Evolutionary conservation across 192 early-diverging fungal species (phyloP), one percentile per base, ranked within the genome.

Genomic region (Oehlia diaphana): DNA sequence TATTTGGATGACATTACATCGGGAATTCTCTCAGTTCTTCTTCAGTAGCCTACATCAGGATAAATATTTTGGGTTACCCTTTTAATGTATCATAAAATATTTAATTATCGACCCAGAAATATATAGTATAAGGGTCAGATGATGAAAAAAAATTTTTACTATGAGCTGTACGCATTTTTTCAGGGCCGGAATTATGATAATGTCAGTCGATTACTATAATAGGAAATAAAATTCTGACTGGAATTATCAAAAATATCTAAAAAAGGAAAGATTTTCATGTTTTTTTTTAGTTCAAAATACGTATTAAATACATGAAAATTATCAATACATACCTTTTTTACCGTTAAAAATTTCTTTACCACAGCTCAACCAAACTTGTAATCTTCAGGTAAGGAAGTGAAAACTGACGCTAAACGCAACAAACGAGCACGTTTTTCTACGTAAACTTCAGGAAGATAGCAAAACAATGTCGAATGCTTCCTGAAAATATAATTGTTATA

Each of bases 301-400:
- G n/a, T n/a, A n/a, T 21, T 21, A 14, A 53, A 19, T 16, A 53
- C 0, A 53, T 3, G 0, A 50, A 53, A 16, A 31, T 66, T 31
- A 26, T 0, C 26, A 47, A 47, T 47, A 67, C 14, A 63, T 75
- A 86, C 92, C 92, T 62, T 88, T 88, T 72, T 88, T 88, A 63
- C 89, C 89, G 58, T 92, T 91, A 83, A 92, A 88, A 37, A 88
- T 81, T 77, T 92, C 92, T 64, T 90, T 91, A 39, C 92, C 91
- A 81, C 89, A 91, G 33, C 86, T 91, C 92, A 93, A 9, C 92
- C 92, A 81, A 91, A 90, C 23, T 77, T 82, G 69, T 89, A 93
- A n/a, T 83, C 84, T 14, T 84, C 80, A 4, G 90, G 88, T 39
- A 93, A 80, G 23, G 85, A 83, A 9, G 92, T 89, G 69, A 92